These are phyloP conservation scores for Coemansia sp. DNA, from an alignment of 192 early-diverging fungal species.

Conservation along the genomic window DNA sequence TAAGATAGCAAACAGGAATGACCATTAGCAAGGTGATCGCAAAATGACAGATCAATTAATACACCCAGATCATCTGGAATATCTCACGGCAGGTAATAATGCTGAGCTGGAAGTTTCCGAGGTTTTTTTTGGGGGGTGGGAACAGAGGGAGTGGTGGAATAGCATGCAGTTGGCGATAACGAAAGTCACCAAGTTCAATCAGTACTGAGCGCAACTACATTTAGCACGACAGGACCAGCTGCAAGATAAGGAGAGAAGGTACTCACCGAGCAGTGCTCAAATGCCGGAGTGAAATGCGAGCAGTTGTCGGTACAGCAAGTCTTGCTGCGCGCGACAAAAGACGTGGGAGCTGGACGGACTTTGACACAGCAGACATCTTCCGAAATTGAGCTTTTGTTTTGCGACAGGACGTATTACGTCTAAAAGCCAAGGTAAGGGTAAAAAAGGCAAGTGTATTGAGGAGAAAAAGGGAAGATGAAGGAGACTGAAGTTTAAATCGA, in stretches of 20 bases:
- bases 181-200: no score
- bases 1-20: no score
- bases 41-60: no score
- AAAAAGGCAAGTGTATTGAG: conserved; percentile 1
- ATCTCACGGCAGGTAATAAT: no score
- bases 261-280: conserved; percentile 44
- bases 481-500: background rate
- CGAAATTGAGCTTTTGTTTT: conserved; percentile 1
- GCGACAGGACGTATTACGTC: background rate
- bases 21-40: no score
- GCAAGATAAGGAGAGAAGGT: background rate
- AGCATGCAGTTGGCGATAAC: no score
- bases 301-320: conserved; percentile 35
- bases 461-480: conserved; percentile 2
- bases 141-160: no score
- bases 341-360: conserved; percentile 35
- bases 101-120: no score
- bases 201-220: no score
- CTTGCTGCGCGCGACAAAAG: conserved; percentile 48
- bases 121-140: no score
- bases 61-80: no score
- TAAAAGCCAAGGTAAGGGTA: background rate
- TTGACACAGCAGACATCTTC: conserved; percentile 37
- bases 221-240: no score
- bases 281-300: conserved; percentile 40